Percentiles rank a stretch among this genome's conserved stretches.
These are phyloP conservation scores for Aspergillus piperis DNA, from an alignment of 2,329 filamentous ascomycete genomes.

Conservation along the genomic window DNA sequence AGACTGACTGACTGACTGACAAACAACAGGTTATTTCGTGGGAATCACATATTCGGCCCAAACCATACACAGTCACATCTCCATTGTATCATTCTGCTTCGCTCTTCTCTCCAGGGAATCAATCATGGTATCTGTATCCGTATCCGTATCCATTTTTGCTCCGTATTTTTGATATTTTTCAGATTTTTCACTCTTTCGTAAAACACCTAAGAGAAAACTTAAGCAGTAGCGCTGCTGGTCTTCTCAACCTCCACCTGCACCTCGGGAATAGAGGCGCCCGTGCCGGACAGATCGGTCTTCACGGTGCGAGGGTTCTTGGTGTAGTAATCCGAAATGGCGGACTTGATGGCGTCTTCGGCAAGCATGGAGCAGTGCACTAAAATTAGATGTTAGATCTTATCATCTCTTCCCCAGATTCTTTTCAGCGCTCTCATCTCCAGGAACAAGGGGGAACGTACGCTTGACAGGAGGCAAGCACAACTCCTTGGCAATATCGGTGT, in stretches of 20 bases:
- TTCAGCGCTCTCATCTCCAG: background rate
- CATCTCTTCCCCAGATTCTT: background rate
- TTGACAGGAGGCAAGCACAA: constrained; percentile 89
- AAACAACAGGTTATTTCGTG: background rate
- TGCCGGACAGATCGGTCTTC: constrained; percentile 75
- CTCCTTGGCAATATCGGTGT: constrained; percentile 98
- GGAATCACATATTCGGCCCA: background rate
- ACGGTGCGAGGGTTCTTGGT: constrained; percentile 81
- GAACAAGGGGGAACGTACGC: constrained; percentile 56
- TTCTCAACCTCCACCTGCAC: constrained; percentile 50
- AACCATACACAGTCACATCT: background rate
- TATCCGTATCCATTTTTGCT: background rate
- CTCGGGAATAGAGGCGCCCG: constrained; percentile 66
- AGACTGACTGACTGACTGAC: too few relatives aligned
- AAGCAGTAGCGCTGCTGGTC: constrained; percentile 33
- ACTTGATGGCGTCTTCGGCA: constrained; percentile 90
- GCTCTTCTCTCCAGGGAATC: background rate
- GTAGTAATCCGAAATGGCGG: constrained; percentile 87
- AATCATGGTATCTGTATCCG: constrained; percentile 4
- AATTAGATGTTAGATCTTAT: background rate
- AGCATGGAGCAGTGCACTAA: constrained; percentile 89
- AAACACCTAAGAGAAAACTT: constrained; percentile 12
- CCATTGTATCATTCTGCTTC: background rate
- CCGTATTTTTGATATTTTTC: constrained; percentile 10
- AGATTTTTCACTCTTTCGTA: constrained; percentile 17